A percentile compares a stretch with the other conserved stretches of the same genome.
phyloP scores from a whole-genome alignment of 1,284 basidiomycete genomes.

The Leucoagaricus sp. region DNA sequence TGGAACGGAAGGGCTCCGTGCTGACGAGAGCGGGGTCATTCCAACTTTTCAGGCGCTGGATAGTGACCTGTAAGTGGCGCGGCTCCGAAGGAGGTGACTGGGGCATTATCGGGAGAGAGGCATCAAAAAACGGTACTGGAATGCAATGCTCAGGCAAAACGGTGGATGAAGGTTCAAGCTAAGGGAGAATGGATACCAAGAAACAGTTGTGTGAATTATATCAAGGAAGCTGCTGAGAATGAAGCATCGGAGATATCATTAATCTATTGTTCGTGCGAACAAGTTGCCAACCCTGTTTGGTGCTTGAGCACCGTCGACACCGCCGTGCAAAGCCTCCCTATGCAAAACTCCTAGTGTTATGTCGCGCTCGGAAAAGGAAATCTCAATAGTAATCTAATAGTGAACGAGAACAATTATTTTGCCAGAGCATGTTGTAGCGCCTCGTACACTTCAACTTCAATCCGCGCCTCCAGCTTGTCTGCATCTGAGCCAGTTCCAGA shows the following conservation, averaged over 20 bases:
- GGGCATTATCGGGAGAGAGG: no score
- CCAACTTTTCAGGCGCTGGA: no score
- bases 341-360: not conserved
- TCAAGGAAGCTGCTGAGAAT: not conserved
- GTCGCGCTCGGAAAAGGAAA: not conserved
- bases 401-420: conserved; percentile 42
- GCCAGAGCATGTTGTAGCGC: conserved; percentile 86
- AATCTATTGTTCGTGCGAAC: not conserved
- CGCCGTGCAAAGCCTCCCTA: not conserved
- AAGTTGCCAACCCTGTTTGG: not conserved
- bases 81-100: no score
- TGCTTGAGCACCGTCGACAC: not conserved
- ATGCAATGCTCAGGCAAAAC: no score
- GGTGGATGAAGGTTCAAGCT: no score
- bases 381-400: conserved; percentile 18
- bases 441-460: conserved; percentile 97
- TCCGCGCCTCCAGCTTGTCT: conserved; percentile 92
- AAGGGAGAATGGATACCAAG: not conserved
- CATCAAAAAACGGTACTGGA: no score
- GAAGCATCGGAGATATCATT: not conserved
- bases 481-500: conserved; percentile 86
- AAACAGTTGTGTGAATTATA: not conserved
- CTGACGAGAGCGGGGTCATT: conserved; percentile 1
- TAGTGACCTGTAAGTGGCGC: no score
- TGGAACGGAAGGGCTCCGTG: not conserved